Evolutionary conservation across 73 alveolate species (phyloP).

Genomic region (Paramecium pentaurelia): DNA sequence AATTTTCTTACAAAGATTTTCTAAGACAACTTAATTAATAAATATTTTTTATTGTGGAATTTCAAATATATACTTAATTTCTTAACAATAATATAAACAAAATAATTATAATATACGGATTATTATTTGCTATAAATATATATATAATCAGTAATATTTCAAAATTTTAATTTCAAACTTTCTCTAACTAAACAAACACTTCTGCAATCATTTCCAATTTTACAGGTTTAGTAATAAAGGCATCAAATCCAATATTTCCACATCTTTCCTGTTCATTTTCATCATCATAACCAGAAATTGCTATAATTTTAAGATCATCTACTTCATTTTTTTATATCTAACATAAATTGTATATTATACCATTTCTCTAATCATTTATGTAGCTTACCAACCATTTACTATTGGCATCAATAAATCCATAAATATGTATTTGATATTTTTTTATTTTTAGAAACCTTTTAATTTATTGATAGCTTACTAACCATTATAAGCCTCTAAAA

Average conservation of each 20-base stretch:
- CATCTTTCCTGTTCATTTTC: slow-evolving; percentile 23
- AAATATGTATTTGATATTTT: not conserved
- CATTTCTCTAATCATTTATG: slow-evolving; percentile 12
- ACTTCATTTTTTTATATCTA: not conserved
- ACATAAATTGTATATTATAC: not conserved
- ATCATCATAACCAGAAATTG: slow-evolving; percentile 22
- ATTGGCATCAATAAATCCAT: slow-evolving; percentile 58
- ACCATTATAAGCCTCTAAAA: slow-evolving; percentile 57
- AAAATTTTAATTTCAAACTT: not conserved
- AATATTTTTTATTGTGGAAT: not conserved
- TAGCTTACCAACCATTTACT: slow-evolving; percentile 51
- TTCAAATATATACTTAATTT: not conserved
- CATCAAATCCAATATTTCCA: slow-evolving; percentile 24
- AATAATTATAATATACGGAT: not conserved
- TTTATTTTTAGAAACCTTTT: not conserved
- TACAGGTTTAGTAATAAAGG: slow-evolving; percentile 23
- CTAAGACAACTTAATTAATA: not conserved
- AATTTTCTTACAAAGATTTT: not conserved
- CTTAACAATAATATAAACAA: not conserved
- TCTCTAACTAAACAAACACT: slow-evolving; percentile 2
- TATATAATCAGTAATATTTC: not conserved
- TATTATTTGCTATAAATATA: not conserved
- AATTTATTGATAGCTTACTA: slow-evolving; percentile 46
- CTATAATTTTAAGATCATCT: not conserved
- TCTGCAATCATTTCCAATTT: not conserved